phyloP scores from a whole-genome alignment of 1,139 yeast genomes.

The Hansenula anomala region DNA sequence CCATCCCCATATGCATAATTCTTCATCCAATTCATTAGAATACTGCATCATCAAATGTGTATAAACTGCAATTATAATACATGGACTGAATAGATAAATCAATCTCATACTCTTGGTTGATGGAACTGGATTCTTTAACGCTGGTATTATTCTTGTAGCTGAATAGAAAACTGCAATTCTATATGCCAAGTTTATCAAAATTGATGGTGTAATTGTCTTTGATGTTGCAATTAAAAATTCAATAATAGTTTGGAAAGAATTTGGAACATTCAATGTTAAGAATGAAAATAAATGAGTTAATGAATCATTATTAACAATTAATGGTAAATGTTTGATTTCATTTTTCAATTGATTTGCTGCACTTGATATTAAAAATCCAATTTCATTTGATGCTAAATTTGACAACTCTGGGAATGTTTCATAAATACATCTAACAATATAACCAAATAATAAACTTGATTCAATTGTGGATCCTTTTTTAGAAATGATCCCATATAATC shows the following conservation, averaged over 20 bases:
- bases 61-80: conserved; percentile 89
- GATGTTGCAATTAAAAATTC: conserved; percentile 66
- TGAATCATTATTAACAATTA: conserved; percentile 18
- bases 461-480: conserved; percentile 87
- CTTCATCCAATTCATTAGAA: conserved; percentile 66
- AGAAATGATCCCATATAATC: conserved; percentile 79
- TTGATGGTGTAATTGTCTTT: conserved; percentile 76
- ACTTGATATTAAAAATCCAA: conserved; percentile 28
- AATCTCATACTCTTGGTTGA: conserved; percentile 38
- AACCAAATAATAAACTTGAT: conserved; percentile 78
- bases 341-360: conserved; percentile 26
- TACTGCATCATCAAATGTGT: conserved; percentile 84
- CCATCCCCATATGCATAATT: conserved; percentile 56
- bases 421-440: conserved; percentile 87
- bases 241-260: conserved; percentile 60
- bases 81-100: conserved; percentile 86
- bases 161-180: conserved; percentile 86
- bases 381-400: conserved; percentile 34
- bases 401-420: conserved; percentile 85
- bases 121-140: conserved; percentile 40
- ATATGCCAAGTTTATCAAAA: conserved; percentile 75
- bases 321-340: conserved; percentile 18
- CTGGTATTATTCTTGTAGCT: conserved; percentile 91
- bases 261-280: conserved; percentile 39
- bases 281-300: conserved; percentile 20